Evolutionary conservation across 2,329 filamentous ascomycete genomes (phyloP).

Genomic region (Ascochyta viciae-villosae): DNA sequence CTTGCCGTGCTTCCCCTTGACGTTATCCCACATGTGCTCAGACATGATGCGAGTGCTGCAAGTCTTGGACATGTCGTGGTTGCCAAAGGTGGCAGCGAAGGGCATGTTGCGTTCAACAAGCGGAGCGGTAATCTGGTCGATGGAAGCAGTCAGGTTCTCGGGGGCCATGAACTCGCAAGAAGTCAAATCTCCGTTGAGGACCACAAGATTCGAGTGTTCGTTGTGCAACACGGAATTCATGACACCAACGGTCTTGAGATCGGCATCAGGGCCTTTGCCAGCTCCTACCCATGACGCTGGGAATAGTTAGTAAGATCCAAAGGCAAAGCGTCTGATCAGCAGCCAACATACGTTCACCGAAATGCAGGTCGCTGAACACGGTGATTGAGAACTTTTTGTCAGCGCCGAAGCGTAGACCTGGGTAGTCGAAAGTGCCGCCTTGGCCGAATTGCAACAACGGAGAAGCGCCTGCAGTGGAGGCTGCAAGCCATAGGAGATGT

Average conservation of each 20-base stretch:
- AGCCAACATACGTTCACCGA: slow-evolving; percentile 66
- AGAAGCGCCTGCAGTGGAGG: slow-evolving; percentile 10
- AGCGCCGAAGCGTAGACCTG: slow-evolving; percentile 33
- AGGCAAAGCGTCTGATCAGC: slow-evolving; percentile 25
- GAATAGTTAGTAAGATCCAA: slow-evolving; percentile 6
- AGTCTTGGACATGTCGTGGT: slow-evolving; percentile 63
- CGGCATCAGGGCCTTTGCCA: slow-evolving; percentile 51
- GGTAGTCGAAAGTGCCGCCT: slow-evolving; percentile 22
- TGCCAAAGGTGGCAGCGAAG: slow-evolving; percentile 75
- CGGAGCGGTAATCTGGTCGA: slow-evolving; percentile 37
- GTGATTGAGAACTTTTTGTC: slow-evolving; percentile 57
- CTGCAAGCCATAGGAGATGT: slow-evolving; percentile 21
- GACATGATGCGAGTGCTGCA: slow-evolving; percentile 33
- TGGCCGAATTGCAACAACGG: slow-evolving; percentile 4
- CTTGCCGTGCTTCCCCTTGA: slow-evolving; percentile 60
- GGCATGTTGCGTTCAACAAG: slow-evolving; percentile 63
- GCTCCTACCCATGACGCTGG: slow-evolving; percentile 15
- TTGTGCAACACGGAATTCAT: slow-evolving; percentile 65
- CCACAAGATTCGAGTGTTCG: slow-evolving; percentile 66
- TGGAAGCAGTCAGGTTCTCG: slow-evolving; percentile 23
- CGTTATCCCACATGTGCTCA: slow-evolving; percentile 38
- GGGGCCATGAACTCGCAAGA: slow-evolving; percentile 62
- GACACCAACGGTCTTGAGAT: slow-evolving; percentile 63
- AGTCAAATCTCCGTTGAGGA: slow-evolving; percentile 75
- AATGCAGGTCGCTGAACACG: slow-evolving; percentile 74